Percentiles rank a stretch among this genome's conserved stretches.
Evolutionary conservation across 345 rosid genomes (phyloP).

Genomic region (Lumnitzera littorea): DNA sequence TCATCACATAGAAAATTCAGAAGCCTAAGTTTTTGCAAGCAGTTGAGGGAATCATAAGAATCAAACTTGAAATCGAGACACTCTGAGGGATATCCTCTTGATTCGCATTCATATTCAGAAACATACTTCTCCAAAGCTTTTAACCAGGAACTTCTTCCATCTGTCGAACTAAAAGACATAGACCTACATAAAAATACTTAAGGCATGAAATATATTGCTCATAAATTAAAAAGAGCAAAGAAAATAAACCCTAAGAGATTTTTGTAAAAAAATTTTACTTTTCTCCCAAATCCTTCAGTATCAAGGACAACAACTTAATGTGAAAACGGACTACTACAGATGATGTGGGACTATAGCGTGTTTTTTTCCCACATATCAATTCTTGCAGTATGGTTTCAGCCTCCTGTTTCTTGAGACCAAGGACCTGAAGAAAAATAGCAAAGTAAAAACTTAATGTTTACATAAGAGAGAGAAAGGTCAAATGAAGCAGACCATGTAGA

Average conservation of each 20-base stretch:
- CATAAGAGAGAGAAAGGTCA: not conserved
- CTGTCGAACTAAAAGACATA: constrained; percentile 32
- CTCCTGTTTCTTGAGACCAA: constrained; percentile 66
- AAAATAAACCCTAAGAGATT: not conserved
- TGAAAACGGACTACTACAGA: constrained; percentile 51
- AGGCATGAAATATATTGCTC: no score
- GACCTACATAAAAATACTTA: constrained; percentile 26
- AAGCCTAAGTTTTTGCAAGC: constrained; percentile 29
- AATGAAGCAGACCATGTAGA: not conserved
- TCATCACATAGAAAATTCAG: constrained; percentile 47
- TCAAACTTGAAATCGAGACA: constrained; percentile 11
- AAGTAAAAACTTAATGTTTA: not conserved
- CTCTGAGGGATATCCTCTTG: constrained; percentile 9
- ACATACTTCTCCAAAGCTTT: constrained; percentile 17
- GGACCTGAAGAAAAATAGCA: constrained; percentile 35
- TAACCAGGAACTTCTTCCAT: constrained; percentile 48
- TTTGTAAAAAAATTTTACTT: constrained; percentile 28
- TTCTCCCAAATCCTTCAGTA: constrained; percentile 44
- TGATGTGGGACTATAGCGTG: constrained; percentile 43
- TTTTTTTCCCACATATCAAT: constrained; percentile 39
- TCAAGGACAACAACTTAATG: constrained; percentile 40
- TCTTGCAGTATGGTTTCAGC: constrained; percentile 60
- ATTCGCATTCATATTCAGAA: constrained; percentile 9
- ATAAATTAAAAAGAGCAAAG: no score
- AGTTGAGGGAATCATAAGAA: constrained; percentile 23